Base-by-base conservation (phyloP, 306 rosid species). In the Vigna unguiculata region DNA sequence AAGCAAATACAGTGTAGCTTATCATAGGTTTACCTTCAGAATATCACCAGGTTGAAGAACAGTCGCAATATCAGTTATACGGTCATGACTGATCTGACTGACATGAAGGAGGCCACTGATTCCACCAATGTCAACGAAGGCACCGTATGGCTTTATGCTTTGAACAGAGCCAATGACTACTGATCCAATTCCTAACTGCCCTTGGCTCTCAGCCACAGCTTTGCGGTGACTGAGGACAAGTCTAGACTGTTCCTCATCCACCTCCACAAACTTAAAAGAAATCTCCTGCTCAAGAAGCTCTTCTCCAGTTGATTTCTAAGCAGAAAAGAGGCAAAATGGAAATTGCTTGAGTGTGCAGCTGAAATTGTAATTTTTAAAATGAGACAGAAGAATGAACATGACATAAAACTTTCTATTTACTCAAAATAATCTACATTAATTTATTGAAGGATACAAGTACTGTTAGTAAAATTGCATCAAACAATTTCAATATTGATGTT, bases 41-140 rank as follows among this genome's bases (percentile, higher is more conserved):
- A 87, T 82, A 78, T 95, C 99, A 17, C 99, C 97, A 70, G 98
- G 97, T 80, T 92, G 97, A 84, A 95, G 95, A 81, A 90, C 97
- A 2, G 95, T 90, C 13, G 82, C 90, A 79, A 95, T 90, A 81
- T 95, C 98, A 36, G 96, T 78, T 76, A 95, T 91, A 14, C 97
- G 91, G 70, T 95, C 97, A 72, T 95, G 97, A 82, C 98, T 95
- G 82, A 95, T 95, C 86, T 95, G 98, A 88, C 98, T 95, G 72
- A 95, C 97, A 48, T 95, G 98, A 84, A 95, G 98, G 80, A 95
- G 97, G 77, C 98, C 98, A 60, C 89, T 94, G 80, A 94, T 89
- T 76, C 98, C 98, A 71, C 98, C 98, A 83, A 95, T 95, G 78
- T 95, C 98, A 55, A 95, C 75, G 68, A 95, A 95, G 82, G 97